These are phyloP conservation scores for Russula sp. DNA, from an alignment of 768 basidiomycete species.

Conservation along the genomic window DNA sequence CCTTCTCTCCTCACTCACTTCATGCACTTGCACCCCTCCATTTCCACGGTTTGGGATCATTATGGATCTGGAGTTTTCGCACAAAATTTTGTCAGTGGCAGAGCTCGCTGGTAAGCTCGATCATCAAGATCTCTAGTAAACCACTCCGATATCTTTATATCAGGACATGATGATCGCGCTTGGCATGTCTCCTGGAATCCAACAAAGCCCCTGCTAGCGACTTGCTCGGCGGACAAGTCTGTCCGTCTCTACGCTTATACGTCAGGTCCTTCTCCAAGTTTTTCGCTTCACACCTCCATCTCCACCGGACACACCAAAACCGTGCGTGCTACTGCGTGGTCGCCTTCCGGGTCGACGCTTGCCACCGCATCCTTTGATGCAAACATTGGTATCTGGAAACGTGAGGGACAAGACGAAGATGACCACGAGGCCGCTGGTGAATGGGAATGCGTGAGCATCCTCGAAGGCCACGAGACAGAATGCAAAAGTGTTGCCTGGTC, in stretches of 20 bases:
- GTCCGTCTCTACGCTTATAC: slow-evolving; percentile 77
- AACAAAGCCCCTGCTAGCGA: slow-evolving; percentile 69
- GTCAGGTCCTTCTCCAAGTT: slow-evolving; percentile 29
- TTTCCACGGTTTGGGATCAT: no score
- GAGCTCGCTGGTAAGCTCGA: slow-evolving; percentile 1
- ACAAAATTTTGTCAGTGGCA: slow-evolving; percentile 2
- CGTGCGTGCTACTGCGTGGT: slow-evolving; percentile 81
- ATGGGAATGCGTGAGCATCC: slow-evolving; percentile 81
- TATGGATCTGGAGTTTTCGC: slow-evolving; percentile 7
- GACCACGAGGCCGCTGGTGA: slow-evolving; percentile 34
- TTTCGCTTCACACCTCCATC: slow-evolving; percentile 57
- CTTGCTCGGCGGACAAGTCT: slow-evolving; percentile 92
- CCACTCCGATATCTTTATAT: background rate
- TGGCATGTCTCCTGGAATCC: slow-evolving; percentile 94
- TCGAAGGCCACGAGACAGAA: slow-evolving; percentile 96
- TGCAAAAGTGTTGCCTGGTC: slow-evolving; percentile 57
- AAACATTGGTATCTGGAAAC: slow-evolving; percentile 87
- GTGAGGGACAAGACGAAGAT: slow-evolving; percentile 41
- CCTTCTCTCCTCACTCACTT: background rate
- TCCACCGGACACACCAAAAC: slow-evolving; percentile 83
- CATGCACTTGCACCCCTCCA: no score
- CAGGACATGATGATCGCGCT: slow-evolving; percentile 75
- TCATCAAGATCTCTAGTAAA: background rate
- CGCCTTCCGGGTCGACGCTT: slow-evolving; percentile 77
- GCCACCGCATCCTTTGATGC: slow-evolving; percentile 94